Evolutionary conservation across 1,284 basidiomycete species (phyloP).

Genomic region (Sporisorium iseilematis-ciliati): DNA sequence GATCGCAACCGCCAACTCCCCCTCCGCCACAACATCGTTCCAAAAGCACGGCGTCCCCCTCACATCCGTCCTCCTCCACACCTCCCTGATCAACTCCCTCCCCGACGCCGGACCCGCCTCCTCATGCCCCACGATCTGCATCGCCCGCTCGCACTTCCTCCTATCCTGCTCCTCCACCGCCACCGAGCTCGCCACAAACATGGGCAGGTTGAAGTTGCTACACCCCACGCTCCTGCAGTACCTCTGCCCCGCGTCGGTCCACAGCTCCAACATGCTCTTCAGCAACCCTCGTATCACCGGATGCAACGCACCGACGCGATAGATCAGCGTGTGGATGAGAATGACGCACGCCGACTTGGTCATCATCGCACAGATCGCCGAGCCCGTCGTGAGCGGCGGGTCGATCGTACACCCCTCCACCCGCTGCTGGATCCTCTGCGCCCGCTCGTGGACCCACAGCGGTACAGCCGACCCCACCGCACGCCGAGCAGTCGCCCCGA

Average conservation of each 20-base stretch:
- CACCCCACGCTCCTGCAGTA: constrained; percentile 42
- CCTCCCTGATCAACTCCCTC: constrained; percentile 29
- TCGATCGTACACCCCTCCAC: constrained; percentile 25
- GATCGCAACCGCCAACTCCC: constrained; percentile 37
- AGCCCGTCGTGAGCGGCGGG: constrained; percentile 17
- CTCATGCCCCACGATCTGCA: constrained; percentile 45
- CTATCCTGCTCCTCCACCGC: constrained; percentile 34
- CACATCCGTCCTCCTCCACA: constrained; percentile 40
- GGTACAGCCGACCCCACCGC: constrained; percentile 21
- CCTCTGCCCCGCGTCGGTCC: constrained; percentile 33
- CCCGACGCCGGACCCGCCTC: constrained; percentile 35
- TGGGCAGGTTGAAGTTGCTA: constrained; percentile 43
- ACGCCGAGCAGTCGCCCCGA: constrained; percentile 16
- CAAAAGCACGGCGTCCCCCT: constrained; percentile 36
- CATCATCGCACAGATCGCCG: constrained; percentile 36
- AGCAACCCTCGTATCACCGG: constrained; percentile 16
- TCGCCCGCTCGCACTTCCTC: constrained; percentile 33
- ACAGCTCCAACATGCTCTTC: constrained; percentile 29
- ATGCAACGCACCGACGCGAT: constrained; percentile 41
- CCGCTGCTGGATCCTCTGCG: constrained; percentile 25
- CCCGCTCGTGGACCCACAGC: constrained; percentile 37
- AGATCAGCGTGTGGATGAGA: constrained; percentile 40
- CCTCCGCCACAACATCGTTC: constrained; percentile 31
- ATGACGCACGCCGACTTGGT: constrained; percentile 34
- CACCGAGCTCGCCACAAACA: constrained; percentile 28